Evolutionary conservation across 1,284 basidiomycete species (phyloP).

Genomic region (Chondrostereum purpureum): DNA sequence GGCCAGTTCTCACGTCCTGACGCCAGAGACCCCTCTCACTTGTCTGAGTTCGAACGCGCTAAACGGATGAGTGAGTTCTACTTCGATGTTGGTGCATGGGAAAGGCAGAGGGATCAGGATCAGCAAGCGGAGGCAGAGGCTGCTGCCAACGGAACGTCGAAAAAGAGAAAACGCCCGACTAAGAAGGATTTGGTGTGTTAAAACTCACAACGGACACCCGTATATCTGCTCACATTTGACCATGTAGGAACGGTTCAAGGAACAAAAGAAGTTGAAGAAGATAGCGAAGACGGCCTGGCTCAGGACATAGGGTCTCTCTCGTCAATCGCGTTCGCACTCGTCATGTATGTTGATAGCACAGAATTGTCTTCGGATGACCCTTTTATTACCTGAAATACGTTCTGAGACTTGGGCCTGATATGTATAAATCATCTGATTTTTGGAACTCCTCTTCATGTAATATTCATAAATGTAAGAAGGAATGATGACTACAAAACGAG

Average conservation of each 20-base stretch:
- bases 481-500: no score
- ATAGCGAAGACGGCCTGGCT: conserved; percentile 86
- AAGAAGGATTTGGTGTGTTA: conserved; percentile 82
- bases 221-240: no score
- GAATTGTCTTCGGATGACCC: no score
- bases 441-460: no score
- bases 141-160: conserved; percentile 49
- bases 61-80: conserved; percentile 86
- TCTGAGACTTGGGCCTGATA: no score
- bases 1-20: conserved; percentile 69
- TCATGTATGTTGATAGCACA: no score
- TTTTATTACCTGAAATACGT: no score
- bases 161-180: conserved; percentile 69
- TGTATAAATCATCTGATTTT: no score
- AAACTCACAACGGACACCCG: conserved; percentile 6
- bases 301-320: conserved; percentile 44
- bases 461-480: no score
- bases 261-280: conserved; percentile 80
- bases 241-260: conserved; percentile 77
- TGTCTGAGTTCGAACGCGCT: conserved; percentile 78
- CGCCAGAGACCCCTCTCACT: conserved; percentile 64
- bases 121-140: conserved; percentile 48
- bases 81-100: conserved; percentile 83
- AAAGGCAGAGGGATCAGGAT: conserved; percentile 58
- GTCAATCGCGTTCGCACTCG: neutral